Conservation (phyloP, 2,329 filamentous ascomycete species). For the Apiospora hydei region DNA sequence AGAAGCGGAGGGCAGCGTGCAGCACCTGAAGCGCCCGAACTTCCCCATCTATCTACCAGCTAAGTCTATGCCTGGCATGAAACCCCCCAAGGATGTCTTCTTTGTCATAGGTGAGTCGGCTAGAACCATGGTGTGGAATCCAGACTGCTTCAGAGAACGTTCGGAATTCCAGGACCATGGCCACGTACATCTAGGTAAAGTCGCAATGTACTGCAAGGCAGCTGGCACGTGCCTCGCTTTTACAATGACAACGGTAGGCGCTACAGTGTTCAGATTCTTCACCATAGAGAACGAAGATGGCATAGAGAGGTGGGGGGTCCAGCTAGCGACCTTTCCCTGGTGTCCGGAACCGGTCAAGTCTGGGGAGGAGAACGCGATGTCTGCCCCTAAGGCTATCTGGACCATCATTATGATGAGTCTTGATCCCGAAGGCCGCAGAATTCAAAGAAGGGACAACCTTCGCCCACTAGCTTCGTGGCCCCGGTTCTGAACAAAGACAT, state of each 20-base stretch:
- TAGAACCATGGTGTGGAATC: background rate
- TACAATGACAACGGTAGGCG: background rate
- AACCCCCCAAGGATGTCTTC: background rate
- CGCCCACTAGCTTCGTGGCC: background rate
- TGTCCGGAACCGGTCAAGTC: background rate
- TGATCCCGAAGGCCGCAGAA: background rate
- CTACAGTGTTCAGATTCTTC: constrained; percentile 24
- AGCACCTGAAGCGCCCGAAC: constrained; percentile 6
- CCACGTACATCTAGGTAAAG: background rate
- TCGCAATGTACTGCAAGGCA: constrained; percentile 14
- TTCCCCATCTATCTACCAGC: constrained; percentile 24
- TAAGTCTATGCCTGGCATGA: constrained; percentile 12
- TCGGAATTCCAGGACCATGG: too few relatives aligned
- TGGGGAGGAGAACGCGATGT: background rate
- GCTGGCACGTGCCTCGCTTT: constrained; percentile 7
- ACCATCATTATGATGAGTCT: background rate
- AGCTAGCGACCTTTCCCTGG: constrained; percentile 14
- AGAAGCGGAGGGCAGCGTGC: too few relatives aligned
- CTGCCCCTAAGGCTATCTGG: background rate
- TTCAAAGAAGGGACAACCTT: background rate
- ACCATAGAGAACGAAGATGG: background rate
- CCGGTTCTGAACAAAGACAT: background rate
- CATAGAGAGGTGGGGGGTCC: background rate
- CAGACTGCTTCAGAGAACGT: too few relatives aligned
- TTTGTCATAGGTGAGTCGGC: constrained; percentile 23